Evolutionary conservation across 2,329 filamentous ascomycete genomes (phyloP).

Genomic region (Penicillium italicum): DNA sequence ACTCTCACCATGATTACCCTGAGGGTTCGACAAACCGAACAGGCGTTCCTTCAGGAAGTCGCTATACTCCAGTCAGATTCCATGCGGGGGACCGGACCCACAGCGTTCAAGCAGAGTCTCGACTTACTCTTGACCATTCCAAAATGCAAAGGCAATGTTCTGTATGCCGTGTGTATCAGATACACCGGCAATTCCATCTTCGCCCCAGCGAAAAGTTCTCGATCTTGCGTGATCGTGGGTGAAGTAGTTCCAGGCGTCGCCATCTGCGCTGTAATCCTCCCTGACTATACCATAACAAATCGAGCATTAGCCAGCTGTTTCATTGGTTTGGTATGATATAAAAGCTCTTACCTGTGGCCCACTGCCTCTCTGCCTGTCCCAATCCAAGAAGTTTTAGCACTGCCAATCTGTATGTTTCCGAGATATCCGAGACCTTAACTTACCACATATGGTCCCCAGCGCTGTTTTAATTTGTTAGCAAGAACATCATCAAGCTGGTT

Average conservation of each 20-base stretch:
- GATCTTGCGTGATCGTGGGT: slow-evolving; percentile 87
- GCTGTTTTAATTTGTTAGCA: background rate
- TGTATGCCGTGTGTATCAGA: slow-evolving; percentile 88
- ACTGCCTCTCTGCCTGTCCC: slow-evolving; percentile 72
- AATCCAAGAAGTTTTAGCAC: background rate
- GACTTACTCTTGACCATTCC: slow-evolving; percentile 90
- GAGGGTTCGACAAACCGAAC: slow-evolving; percentile 91
- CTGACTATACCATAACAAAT: slow-evolving; percentile 55
- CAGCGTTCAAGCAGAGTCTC: background rate
- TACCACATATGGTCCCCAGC: slow-evolving; percentile 79
- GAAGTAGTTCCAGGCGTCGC: slow-evolving; percentile 96
- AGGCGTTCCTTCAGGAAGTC: slow-evolving; percentile 92
- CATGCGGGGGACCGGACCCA: background rate
- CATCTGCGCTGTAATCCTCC: slow-evolving; percentile 85
- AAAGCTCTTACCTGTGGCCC: slow-evolving; percentile 69
- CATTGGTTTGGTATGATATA: background rate
- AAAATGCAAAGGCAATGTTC: slow-evolving; percentile 94
- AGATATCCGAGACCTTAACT: background rate
- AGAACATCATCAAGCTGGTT: background rate
- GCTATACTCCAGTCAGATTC: slow-evolving; percentile 45
- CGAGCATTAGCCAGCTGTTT: slow-evolving; percentile 25
- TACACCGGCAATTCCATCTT: slow-evolving; percentile 94
- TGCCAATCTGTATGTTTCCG: background rate
- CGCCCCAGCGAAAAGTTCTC: slow-evolving; percentile 88
- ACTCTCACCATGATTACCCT: slow-evolving; percentile 96